Conservation (phyloP, 306 rosid species). For the Pterocarpus macrocarpus region DNA sequence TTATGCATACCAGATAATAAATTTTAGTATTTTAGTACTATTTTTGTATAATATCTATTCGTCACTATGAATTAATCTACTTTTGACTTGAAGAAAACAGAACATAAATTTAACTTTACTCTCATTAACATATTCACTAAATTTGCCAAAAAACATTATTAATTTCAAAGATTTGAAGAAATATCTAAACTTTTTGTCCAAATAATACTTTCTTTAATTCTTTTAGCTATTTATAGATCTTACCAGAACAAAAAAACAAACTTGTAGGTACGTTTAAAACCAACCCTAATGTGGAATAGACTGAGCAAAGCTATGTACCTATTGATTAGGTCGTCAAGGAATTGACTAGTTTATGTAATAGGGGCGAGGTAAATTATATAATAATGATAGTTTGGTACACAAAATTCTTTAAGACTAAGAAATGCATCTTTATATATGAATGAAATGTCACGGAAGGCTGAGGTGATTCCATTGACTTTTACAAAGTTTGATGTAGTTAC, state of each 20-base stretch:
- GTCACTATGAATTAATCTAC: no score
- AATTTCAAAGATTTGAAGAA: no score
- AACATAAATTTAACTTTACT: not conserved
- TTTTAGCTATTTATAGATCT: not conserved
- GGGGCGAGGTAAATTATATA: slow-evolving; percentile 9
- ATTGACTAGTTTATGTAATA: not conserved
- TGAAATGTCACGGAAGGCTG: not conserved
- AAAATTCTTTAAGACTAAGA: slow-evolving; percentile 24
- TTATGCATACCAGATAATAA: not conserved
- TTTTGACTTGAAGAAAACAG: not conserved
- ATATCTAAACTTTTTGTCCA: no score
- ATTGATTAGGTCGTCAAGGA: not conserved
- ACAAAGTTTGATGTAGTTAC: not conserved
- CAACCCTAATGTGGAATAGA: not conserved
- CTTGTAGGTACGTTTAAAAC: not conserved
- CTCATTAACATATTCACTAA: not conserved
- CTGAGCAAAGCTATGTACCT: not conserved
- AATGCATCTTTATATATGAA: not conserved
- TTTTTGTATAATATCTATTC: no score
- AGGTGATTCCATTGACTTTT: not conserved
- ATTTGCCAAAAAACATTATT: no score
- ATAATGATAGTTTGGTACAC: slow-evolving; percentile 42
- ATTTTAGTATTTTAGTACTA: no score
- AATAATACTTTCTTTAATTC: no score
- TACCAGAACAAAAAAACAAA: not conserved